These are phyloP conservation scores for Phytophthora pisi DNA, from an alignment of 352 stramenopile species.

Conservation along the genomic window DNA sequence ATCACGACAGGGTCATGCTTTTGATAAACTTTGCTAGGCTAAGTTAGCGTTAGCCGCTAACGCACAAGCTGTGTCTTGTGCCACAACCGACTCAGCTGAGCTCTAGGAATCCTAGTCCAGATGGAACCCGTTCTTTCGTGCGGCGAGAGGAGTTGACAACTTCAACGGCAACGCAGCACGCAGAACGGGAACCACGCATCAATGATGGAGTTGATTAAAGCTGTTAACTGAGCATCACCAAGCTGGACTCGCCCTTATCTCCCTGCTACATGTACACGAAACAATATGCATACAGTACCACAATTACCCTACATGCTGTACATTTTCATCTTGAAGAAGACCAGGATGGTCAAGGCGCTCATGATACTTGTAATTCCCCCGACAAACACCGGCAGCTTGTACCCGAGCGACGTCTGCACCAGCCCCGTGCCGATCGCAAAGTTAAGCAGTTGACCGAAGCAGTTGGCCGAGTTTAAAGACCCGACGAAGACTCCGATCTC, in stretches of 20 bases:
- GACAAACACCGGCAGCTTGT: slow-evolving; percentile 47
- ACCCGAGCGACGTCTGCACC: slow-evolving; percentile 42
- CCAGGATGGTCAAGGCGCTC: slow-evolving; percentile 33
- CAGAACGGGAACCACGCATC: slow-evolving; percentile 21
- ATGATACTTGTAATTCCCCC: slow-evolving; percentile 38
- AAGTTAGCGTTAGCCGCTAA: too few species aligned
- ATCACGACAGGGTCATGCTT: too few species aligned
- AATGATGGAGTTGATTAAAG: slow-evolving; percentile 14
- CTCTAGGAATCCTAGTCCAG: too few species aligned
- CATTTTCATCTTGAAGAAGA: slow-evolving; percentile 54
- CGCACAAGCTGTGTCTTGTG: too few species aligned
- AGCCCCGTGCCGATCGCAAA: slow-evolving; percentile 37
- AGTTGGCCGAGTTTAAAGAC: slow-evolving; percentile 59
- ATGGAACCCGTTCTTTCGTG: slow-evolving; percentile 1
- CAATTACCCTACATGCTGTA: slow-evolving; percentile 33
- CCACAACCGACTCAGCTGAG: too few species aligned
- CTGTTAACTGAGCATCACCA: not conserved
- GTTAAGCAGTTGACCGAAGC: slow-evolving; percentile 45
- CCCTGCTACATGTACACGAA: not conserved
- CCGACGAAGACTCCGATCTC: slow-evolving; percentile 53
- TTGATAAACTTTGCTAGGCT: too few species aligned
- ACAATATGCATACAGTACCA: not conserved
- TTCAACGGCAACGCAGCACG: slow-evolving; percentile 9
- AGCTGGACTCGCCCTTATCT: not conserved
- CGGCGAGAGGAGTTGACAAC: not conserved